These are phyloP conservation scores for Batkoa obscura DNA, from an alignment of 371 early-diverging fungal species.

Conservation along the genomic window DNA sequence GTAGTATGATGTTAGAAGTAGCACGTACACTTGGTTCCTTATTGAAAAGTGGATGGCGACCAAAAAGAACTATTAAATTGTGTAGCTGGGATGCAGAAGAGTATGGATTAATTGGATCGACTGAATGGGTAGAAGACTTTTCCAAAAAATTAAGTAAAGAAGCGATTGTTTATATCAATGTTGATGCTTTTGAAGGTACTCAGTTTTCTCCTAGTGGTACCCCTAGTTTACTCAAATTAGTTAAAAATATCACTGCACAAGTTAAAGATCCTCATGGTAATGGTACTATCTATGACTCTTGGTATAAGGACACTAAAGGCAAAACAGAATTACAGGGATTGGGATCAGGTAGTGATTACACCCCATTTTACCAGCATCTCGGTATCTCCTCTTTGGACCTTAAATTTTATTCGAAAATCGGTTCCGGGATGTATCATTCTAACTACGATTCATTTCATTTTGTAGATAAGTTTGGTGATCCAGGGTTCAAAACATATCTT, in stretches of 20 bases:
- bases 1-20: background rate
- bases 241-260: background rate
- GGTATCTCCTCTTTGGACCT: background rate
- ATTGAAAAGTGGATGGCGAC: background rate
- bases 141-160: background rate
- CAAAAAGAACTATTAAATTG: background rate
- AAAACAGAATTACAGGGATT: background rate
- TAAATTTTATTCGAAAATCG: background rate
- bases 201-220: background rate
- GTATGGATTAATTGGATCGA: conserved; percentile 4
- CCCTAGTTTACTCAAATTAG: background rate
- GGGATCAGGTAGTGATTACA: conserved; percentile 1
- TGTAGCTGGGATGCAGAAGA: conserved; percentile 7
- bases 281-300: background rate
- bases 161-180: conserved; percentile 1
- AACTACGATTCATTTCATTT: conserved; percentile 1
- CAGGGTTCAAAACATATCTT: background rate
- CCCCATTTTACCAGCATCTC: conserved; percentile 3
- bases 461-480: background rate
- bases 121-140: conserved; percentile 2
- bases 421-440: background rate
- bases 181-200: background rate
- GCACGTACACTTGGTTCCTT: background rate
- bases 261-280: background rate
- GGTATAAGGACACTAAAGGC: background rate